A percentile compares a stretch with the other conserved stretches of the same genome.
Evolutionary conservation across 1,139 yeast species (phyloP).

Genomic region (Meyerozyma carpophila): DNA sequence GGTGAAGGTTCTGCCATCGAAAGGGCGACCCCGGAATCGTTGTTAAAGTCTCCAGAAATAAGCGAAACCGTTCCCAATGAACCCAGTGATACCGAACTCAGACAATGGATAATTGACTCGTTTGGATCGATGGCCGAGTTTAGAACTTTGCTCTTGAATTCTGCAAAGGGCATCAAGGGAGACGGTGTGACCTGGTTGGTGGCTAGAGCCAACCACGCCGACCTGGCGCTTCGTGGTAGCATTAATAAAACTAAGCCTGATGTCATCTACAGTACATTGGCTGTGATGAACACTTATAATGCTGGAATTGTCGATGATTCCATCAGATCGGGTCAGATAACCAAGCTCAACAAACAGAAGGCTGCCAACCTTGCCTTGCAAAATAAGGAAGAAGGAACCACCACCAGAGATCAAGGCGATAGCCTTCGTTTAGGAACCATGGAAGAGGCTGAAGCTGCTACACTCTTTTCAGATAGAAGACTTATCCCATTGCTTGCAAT

Average conservation of each 20-base stretch:
- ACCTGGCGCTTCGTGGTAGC: conserved; percentile 18
- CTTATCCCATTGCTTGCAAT: conserved; percentile 63
- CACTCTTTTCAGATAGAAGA: conserved; percentile 33
- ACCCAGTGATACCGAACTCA: conserved; percentile 34
- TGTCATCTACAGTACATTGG: conserved; percentile 39
- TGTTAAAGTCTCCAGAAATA: conserved; percentile 40
- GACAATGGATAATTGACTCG: conserved; percentile 43
- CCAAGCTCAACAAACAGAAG: conserved; percentile 31
- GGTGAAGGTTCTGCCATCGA: conserved; percentile 8
- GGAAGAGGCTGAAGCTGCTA: conserved; percentile 39
- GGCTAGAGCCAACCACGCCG: conserved; percentile 46
- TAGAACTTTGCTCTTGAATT: conserved; percentile 54
- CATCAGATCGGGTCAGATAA: conserved; percentile 46
- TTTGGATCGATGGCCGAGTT: conserved; percentile 71
- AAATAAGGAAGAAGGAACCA: conserved; percentile 14
- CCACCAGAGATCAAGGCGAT: conserved; percentile 12
- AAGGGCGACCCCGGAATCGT: conserved; percentile 21
- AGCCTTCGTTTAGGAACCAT: conserved; percentile 29
- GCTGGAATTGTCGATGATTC: conserved; percentile 62
- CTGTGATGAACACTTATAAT: conserved; percentile 71
- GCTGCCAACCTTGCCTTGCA: conserved; percentile 26
- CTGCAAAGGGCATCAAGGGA: conserved; percentile 62
- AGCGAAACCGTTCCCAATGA: conserved; percentile 24
- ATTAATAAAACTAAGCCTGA: conserved; percentile 8
- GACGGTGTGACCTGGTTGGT: conserved; percentile 74